Percentiles rank a stretch among this genome's conserved stretches.
Conservation (phyloP, 2,329 filamentous ascomycete genomes). For the Akanthomyces dipterigenus region DNA sequence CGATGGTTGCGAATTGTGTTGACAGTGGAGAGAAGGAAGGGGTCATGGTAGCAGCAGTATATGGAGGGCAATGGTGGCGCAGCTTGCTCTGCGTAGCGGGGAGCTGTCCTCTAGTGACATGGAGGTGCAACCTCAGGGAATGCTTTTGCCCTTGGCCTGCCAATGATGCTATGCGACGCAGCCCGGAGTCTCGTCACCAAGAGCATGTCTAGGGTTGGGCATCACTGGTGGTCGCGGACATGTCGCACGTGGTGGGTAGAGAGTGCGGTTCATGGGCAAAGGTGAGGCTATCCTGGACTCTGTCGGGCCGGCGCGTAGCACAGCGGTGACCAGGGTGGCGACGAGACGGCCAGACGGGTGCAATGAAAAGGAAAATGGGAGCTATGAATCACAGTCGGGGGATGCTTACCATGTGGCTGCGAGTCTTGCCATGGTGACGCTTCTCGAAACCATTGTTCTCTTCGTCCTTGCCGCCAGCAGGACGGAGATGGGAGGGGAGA, state of each 20-base stretch:
- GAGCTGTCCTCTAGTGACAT: slow-evolving; percentile 6
- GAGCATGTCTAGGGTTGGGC: neutral
- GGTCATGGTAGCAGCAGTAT: neutral
- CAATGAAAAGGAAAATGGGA: neutral
- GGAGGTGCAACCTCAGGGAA: neutral
- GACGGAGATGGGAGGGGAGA: slow-evolving; percentile 79
- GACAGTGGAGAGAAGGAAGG: neutral
- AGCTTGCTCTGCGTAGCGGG: neutral
- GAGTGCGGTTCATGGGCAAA: too few relatives aligned
- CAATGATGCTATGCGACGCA: neutral
- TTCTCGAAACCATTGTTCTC: slow-evolving; percentile 46
- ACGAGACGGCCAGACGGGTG: neutral
- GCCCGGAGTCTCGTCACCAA: neutral
- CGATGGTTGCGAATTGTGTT: neutral
- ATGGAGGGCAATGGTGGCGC: neutral
- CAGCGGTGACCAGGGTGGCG: neutral
- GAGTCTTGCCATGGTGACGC: slow-evolving; percentile 77
- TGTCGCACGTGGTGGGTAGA: neutral
- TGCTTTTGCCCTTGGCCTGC: neutral
- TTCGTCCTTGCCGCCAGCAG: slow-evolving; percentile 32
- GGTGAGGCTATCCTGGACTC: neutral
- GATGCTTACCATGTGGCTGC: slow-evolving; percentile 73
- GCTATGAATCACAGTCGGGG: neutral
- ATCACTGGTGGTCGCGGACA: neutral
- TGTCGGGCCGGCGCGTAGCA: neutral